A percentile compares a stretch with the other conserved stretches of the same genome.
Evolutionary conservation across 176 grass and related monocot genomes (phyloP).

Genomic region (Panicum miliaceum): DNA sequence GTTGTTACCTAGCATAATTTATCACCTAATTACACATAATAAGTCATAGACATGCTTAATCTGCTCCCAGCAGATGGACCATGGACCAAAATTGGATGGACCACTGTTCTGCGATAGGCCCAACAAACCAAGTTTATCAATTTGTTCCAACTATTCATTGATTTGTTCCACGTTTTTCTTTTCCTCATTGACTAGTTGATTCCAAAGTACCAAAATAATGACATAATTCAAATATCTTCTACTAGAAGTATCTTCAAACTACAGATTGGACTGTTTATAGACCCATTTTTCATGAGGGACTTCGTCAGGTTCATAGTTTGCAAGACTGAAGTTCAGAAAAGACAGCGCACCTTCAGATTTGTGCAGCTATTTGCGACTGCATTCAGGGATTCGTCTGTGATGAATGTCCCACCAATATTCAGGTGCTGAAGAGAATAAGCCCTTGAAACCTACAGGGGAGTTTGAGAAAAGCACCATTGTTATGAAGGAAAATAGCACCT

Average conservation of each 20-base stretch:
- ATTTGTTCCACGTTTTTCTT: neutral
- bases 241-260: neutral
- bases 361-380: constrained; percentile 69
- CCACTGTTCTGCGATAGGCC: neutral
- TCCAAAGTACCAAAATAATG: neutral
- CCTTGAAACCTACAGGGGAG: constrained; percentile 67
- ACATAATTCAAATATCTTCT: neutral
- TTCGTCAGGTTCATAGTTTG: neutral
- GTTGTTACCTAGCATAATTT: neutral
- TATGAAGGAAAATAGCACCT: neutral
- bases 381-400: constrained; percentile 87
- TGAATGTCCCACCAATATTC: constrained; percentile 91
- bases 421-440: constrained; percentile 82
- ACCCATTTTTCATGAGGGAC: neutral
- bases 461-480: neutral
- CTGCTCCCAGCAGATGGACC: neutral
- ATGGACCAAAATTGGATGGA: neutral
- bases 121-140: neutral
- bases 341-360: constrained; percentile 60
- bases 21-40: neutral
- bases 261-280: neutral
- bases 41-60: neutral
- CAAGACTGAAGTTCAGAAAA: constrained; percentile 20
- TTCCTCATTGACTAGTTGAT: neutral
- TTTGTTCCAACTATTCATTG: no score